Evolutionary conservation across 2,329 filamentous ascomycete species (phyloP).

Genomic region (Byssothecium circinans): DNA sequence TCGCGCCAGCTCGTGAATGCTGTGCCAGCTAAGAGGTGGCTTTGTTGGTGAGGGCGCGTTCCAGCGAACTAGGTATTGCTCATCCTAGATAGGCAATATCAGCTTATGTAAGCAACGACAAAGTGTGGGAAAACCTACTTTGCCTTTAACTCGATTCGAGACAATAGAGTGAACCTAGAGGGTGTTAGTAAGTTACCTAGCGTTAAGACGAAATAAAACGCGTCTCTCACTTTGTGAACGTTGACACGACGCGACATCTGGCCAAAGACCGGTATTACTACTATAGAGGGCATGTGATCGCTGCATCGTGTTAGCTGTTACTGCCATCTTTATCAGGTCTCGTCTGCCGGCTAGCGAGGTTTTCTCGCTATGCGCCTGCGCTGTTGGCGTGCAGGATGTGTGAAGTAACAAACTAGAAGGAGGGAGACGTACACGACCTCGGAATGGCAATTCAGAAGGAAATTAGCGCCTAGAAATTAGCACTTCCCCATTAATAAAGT

Average conservation of each 20-base stretch:
- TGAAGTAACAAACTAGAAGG: too few relatives aligned
- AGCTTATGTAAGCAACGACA: slow-evolving; percentile 22
- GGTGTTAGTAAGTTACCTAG: background rate
- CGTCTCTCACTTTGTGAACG: slow-evolving; percentile 24
- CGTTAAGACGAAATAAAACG: background rate
- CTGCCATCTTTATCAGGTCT: background rate
- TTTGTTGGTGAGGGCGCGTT: slow-evolving; percentile 14
- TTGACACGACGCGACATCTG: slow-evolving; percentile 22
- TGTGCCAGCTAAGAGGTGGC: slow-evolving; percentile 48
- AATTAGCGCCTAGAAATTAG: background rate
- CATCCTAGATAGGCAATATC: slow-evolving; percentile 33
- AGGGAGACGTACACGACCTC: too few relatives aligned
- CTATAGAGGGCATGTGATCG: slow-evolving; percentile 28
- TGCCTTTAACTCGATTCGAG: slow-evolving; percentile 28
- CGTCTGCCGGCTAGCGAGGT: too few relatives aligned
- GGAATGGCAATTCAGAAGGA: background rate
- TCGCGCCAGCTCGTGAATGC: slow-evolving; percentile 41
- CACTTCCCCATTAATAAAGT: background rate
- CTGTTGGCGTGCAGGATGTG: too few relatives aligned
- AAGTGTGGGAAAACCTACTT: slow-evolving; percentile 19
- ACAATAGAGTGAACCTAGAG: slow-evolving; percentile 26
- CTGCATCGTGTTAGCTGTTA: slow-evolving; percentile 9
- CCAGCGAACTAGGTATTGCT: slow-evolving; percentile 51
- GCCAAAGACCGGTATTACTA: slow-evolving; percentile 27
- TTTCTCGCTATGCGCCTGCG: too few relatives aligned